phyloP scores from a whole-genome alignment of 176 grass and related monocot genomes.

The Leersia perrieri region DNA sequence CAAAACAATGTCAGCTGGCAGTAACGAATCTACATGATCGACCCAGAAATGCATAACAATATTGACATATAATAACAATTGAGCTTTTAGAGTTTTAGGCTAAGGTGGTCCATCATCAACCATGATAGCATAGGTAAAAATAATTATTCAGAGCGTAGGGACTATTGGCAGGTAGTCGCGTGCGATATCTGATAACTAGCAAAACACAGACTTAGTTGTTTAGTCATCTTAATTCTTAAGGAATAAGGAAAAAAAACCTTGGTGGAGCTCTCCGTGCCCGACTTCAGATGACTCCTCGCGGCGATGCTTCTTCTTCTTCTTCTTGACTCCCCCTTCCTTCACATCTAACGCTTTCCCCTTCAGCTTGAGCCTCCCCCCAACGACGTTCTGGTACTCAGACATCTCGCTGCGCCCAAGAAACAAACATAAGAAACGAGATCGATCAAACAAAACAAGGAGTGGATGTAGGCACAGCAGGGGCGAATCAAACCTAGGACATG shows the following conservation, averaged over 20 bases:
- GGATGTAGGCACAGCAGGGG: neutral
- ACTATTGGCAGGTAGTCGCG: neutral
- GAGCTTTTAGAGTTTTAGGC: neutral
- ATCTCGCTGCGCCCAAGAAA: constrained; percentile 41
- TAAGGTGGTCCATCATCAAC: neutral
- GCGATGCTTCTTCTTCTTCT: constrained; percentile 72
- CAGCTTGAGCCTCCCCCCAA: constrained; percentile 75
- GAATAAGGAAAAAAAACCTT: constrained; percentile 44
- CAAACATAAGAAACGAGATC: neutral
- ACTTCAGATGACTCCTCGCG: constrained; percentile 44
- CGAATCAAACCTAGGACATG: neutral
- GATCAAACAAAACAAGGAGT: neutral
- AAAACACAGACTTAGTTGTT: neutral
- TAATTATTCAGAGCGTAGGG: neutral
- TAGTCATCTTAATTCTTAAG: neutral
- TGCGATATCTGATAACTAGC: neutral
- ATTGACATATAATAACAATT: neutral
- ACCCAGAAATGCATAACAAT: neutral
- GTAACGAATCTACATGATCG: neutral
- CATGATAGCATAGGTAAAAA: neutral
- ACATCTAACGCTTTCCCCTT: constrained; percentile 91
- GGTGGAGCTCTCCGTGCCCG: constrained; percentile 36
- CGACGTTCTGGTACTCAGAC: constrained; percentile 83
- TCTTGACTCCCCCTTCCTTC: constrained; percentile 75
- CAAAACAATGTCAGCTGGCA: neutral